Conservation (phyloP, 345 rosid species). For the Pugionium dolabratum region DNA sequence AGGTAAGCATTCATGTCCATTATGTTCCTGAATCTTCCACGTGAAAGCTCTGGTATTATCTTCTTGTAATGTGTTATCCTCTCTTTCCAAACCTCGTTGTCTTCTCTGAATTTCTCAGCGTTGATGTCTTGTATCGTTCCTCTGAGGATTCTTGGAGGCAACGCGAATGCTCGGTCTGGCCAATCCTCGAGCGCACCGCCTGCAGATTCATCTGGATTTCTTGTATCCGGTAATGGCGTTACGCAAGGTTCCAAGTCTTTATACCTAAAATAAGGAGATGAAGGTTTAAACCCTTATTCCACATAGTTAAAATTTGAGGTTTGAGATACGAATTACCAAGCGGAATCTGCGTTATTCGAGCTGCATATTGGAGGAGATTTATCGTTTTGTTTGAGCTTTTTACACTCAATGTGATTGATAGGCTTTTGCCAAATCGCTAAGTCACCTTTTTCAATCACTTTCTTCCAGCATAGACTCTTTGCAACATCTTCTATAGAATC, state of each 20-base stretch:
- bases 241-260: slow-evolving; percentile 77
- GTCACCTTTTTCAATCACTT: slow-evolving; percentile 72
- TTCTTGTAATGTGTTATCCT: slow-evolving; percentile 66
- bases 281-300: not conserved
- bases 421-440: slow-evolving; percentile 87
- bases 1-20: slow-evolving; percentile 96
- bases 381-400: slow-evolving; percentile 46
- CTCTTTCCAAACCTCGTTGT: slow-evolving; percentile 78
- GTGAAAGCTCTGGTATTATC: slow-evolving; percentile 51
- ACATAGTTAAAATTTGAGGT: not conserved
- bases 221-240: slow-evolving; percentile 76
- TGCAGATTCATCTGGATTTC: slow-evolving; percentile 65
- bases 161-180: slow-evolving; percentile 77
- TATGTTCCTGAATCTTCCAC: slow-evolving; percentile 79
- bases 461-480: slow-evolving; percentile 88
- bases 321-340: slow-evolving; percentile 57
- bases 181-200: slow-evolving; percentile 84
- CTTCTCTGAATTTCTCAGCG: slow-evolving; percentile 64
- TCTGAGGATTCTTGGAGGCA: slow-evolving; percentile 79
- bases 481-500: slow-evolving; percentile 82
- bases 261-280: slow-evolving; percentile 50
- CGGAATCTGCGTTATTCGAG: slow-evolving; percentile 62
- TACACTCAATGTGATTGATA: slow-evolving; percentile 75
- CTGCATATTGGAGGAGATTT: slow-evolving; percentile 71
- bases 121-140: slow-evolving; percentile 70